Conservation (phyloP, 1,139 yeast genomes). For the Zygosaccharomyces pseudobailii region DNA sequence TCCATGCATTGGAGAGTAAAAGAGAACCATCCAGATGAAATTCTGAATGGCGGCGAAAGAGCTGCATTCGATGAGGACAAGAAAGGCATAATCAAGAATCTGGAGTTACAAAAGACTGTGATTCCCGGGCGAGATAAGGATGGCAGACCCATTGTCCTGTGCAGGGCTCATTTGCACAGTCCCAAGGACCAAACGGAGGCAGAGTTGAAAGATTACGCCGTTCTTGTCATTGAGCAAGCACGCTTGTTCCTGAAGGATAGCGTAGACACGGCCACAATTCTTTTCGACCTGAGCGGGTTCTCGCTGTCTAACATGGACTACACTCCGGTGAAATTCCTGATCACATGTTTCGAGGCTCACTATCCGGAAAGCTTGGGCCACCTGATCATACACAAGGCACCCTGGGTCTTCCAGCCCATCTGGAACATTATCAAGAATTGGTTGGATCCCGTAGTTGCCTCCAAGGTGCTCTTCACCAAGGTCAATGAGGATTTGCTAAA, state of each 20-base stretch:
- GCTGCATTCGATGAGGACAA: conserved; percentile 32
- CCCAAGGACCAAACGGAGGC: conserved; percentile 64
- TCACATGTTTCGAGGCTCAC: conserved; percentile 75
- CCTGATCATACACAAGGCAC: conserved; percentile 77
- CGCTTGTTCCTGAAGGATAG: conserved; percentile 61
- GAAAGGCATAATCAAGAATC: conserved; percentile 36
- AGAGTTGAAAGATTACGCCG: conserved; percentile 63
- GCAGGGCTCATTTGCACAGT: conserved; percentile 69
- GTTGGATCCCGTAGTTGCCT: conserved; percentile 86
- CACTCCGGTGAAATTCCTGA: conserved; percentile 71
- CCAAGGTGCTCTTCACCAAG: conserved; percentile 72
- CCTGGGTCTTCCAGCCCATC: conserved; percentile 82
- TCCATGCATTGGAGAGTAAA: conserved; percentile 66
- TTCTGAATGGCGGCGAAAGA: conserved; percentile 60
- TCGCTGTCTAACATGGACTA: conserved; percentile 80
- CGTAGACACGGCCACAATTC: conserved; percentile 62
- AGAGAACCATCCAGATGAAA: conserved; percentile 52
- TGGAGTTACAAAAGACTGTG: conserved; percentile 54
- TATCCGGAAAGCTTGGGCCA: conserved; percentile 82
- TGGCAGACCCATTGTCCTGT: conserved; percentile 65
- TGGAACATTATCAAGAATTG: conserved; percentile 83
- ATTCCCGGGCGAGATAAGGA: conserved; percentile 59
- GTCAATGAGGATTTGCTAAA: conserved; percentile 52
- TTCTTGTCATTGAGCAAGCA: conserved; percentile 64
- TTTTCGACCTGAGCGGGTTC: conserved; percentile 74